Base-by-base conservation (phyloP, 2,329 filamentous ascomycete species). In the Exophiala sp. region DNA sequence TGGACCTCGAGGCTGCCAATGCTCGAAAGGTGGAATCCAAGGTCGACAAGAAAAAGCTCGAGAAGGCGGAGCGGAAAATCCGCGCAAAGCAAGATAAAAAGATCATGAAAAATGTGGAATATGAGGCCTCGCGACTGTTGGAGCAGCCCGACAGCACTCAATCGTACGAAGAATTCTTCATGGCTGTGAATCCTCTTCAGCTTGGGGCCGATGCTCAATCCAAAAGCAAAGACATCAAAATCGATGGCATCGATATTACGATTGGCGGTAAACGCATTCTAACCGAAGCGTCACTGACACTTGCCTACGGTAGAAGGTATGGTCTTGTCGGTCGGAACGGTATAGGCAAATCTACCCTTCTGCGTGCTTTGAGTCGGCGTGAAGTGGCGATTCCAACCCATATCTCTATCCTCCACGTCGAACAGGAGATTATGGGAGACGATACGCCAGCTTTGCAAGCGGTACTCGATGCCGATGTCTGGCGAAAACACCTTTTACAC, bases 81-180 rank as follows among this genome's bases (percentile, higher is more conserved):
- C 88, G 89, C 42, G 90, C 90, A 63, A 98, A 98, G 75, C 93
- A 97, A 74, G 93, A 89, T 73, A 95, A 95, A 77, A 98, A 98
- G 75, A 81, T 83, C 29, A 96, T 93, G 83, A 97, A 97, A 78
- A 95, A 85, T 48, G 93, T 98, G 61, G 88, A 96, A 70, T 98
- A 98, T 68, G 93, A 98, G 72, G 87, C 93, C 0, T 97, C 93
- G 10, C 83, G 83, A 60, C 76, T 98, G 59, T 81, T 98, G 59
- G 85, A 94, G 65, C 81, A 88, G 69, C 78, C 88, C 2, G 85
- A 91, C 62, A 80, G 84, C 62, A 76, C 90, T 10, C 85, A 95
- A 75, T 94, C 88, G 34, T 98, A 98, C 67, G 93, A 98, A 71
- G 93, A 98, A 68, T 97, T 98, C 73, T 98, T 95, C 79, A 97